phyloP scores from a whole-genome alignment of 192 early-diverging fungal genomes.

The Coemansia sp. region DNA sequence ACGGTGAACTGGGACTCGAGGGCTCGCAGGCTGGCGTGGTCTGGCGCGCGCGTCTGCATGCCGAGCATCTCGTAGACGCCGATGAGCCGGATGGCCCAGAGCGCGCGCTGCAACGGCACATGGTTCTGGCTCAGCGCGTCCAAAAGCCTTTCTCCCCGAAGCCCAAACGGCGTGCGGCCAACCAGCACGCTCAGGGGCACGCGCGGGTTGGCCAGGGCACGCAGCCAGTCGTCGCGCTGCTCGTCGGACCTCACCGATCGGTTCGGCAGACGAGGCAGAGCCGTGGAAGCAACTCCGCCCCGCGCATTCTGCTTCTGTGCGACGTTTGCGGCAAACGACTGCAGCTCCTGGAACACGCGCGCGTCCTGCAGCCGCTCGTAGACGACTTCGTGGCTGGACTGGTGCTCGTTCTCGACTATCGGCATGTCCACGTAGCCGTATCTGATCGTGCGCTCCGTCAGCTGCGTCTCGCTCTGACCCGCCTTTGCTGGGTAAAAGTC shows the following conservation, averaged over 20 bases:
- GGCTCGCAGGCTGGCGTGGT: constrained; percentile 20
- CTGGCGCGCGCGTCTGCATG: constrained; percentile 28
- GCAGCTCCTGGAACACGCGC: constrained; percentile 40
- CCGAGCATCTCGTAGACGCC: constrained; percentile 61
- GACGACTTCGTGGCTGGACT: constrained; percentile 37
- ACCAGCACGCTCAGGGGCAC: constrained; percentile 39
- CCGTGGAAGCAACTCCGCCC: not conserved
- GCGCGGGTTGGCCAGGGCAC: constrained; percentile 34
- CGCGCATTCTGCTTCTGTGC: constrained; percentile 38
- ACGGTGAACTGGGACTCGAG: constrained; percentile 25
- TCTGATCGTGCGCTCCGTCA: constrained; percentile 62
- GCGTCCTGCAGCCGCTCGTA: constrained; percentile 42
- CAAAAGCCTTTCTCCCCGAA: constrained; percentile 62
- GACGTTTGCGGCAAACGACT: constrained; percentile 36
- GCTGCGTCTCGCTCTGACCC: constrained; percentile 46
- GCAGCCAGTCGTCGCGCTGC: constrained; percentile 46
- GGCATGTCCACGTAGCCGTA: constrained; percentile 61
- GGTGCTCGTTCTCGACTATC: constrained; percentile 40
- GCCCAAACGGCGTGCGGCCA: constrained; percentile 30
- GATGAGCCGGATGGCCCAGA: constrained; percentile 70
- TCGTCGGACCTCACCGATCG: constrained; percentile 27
- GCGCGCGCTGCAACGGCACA: constrained; percentile 62
- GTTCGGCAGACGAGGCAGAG: constrained; percentile 23
- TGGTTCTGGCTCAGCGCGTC: constrained; percentile 54
- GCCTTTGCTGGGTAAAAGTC: constrained; percentile 61